Evolutionary conservation across 176 grass and related monocot species (phyloP), one percentile per base, ranked within the genome.

Genomic region (Carex littledalei): DNA sequence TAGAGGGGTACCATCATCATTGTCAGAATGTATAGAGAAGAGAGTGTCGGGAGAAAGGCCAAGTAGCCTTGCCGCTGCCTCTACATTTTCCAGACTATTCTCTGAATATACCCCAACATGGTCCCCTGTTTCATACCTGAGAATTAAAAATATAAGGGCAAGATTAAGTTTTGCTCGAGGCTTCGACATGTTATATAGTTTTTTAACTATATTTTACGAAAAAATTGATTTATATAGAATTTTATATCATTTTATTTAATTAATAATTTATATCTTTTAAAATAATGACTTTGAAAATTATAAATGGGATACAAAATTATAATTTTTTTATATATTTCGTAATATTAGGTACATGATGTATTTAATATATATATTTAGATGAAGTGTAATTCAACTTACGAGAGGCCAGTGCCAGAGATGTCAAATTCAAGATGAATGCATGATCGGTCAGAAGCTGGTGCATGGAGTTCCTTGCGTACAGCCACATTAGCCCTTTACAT

Each of bases 381-480:
- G 57, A 63, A 56, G 34, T 1, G 69, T 50, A 0, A 84, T 24
- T n/a, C 32, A 89, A 90, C 94, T 94, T 92, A 97, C 94, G 78
- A 70, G 79, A 97, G 84, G 45, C 91, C 90, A 79, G 91, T 92
- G 82, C 91, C 94, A 56, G 78, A 86, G 70, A 97, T 90, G 39
- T 94, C 94, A 84, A 97, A 97, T 81, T 97, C 94, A 49, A 97
- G 88, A 91, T 97, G 94, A 79, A 97, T 97, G 77, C 94, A 97
- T 68, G 94, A 97, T 49, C 91, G 89, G 81, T 92, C 94, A 45
- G 94, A 97, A 84, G 91, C 86, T 81, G 94, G 89, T 65, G 87
- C 89, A 31, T 97, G 94, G 34, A 97, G 94, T 80, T 97, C 94
- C 79, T 89, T 91, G 53, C 86, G 91, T 85, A 90, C 81, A 82